Base-by-base conservation (phyloP, 1,284 basidiomycete genomes). In the Stereum hirsutum region DNA sequence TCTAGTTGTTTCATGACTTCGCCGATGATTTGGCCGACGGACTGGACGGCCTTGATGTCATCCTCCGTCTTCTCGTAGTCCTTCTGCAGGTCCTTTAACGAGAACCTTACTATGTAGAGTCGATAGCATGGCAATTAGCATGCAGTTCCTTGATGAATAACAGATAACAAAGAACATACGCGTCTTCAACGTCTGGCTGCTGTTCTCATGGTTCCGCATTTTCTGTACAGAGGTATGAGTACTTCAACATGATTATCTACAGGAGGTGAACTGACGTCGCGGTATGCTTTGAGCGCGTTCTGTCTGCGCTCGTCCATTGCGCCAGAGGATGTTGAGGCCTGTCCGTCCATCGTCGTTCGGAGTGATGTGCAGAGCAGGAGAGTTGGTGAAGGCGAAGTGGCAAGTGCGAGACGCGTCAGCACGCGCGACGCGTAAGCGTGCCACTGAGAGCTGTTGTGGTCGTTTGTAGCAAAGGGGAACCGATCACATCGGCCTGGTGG, bases 1-100 rank as follows among this genome's bases (percentile, higher is more conserved):
- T 99, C 96, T 23, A 99, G 70, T 65, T 99, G 94, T 65, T 98
- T 98, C 78, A 99, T 83, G 46, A 99, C 92, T 66, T 99, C 96
- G 47, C 93, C 96, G 49, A 99, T 96, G 52, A 99, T 98, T 69
- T 99, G 96, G 10, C 96, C 96, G 8, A 99, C 96, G 10, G 91
- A 96, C 62, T 99, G 96, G 12, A 99, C 82, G 39, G 96, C 96
- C 66, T 98, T 98, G 68, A 99, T 97, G 60, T 99, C 95, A 35
- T 99, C 93, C 64, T 99, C 96, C 0, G 93, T 96, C 75, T 96
- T 95, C 56, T 86, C 89, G 57, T 83, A 99, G 46, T 88, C 85
- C 55, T 84, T 84, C 59, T 94, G 86, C 11, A 99, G 68, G 46
- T 91, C 83, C 58, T 90, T 92, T 50, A 96, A 67, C 14, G 85